These are phyloP conservation scores for Suillus subalutaceus DNA, from an alignment of 768 basidiomycete genomes.

Conservation along the genomic window DNA sequence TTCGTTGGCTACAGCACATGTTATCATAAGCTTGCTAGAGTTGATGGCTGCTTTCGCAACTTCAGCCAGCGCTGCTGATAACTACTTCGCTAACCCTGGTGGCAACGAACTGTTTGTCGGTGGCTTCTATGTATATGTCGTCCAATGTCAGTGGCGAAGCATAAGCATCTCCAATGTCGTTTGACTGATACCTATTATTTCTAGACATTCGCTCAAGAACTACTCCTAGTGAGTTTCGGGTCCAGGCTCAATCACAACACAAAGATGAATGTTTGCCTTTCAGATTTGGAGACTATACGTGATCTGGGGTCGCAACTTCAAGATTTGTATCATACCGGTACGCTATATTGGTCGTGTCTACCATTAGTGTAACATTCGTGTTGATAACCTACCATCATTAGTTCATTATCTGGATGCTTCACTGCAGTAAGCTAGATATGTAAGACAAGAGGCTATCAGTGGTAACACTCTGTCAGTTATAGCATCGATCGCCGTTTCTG, in stretches of 20 bases:
- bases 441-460: neutral
- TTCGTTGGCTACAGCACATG: slow-evolving; percentile 17
- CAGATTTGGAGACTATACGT: slow-evolving; percentile 30
- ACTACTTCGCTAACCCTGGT: slow-evolving; percentile 4
- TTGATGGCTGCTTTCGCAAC: slow-evolving; percentile 12
- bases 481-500: slow-evolving; percentile 19
- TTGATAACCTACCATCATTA: slow-evolving; percentile 8
- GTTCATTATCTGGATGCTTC: slow-evolving; percentile 21
- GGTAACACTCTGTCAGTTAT: slow-evolving; percentile 4
- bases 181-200: neutral
- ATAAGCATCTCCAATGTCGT: neutral
- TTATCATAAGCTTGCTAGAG: slow-evolving; percentile 18
- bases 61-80: slow-evolving; percentile 10
- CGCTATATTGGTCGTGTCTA: neutral
- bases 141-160: slow-evolving; percentile 15
- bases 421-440: slow-evolving; percentile 18
- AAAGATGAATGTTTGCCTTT: neutral
- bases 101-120: slow-evolving; percentile 12
- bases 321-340: slow-evolving; percentile 24
- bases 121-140: slow-evolving; percentile 20
- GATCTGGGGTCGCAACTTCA: slow-evolving; percentile 16
- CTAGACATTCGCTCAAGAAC: slow-evolving; percentile 19
- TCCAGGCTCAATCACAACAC: neutral
- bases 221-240: slow-evolving; percentile 22
- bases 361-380: neutral